A percentile compares a stretch with the other conserved stretches of the same genome.
These are phyloP conservation scores for Brassica juncea DNA, from an alignment of 345 rosid species.

Conservation along the genomic window DNA sequence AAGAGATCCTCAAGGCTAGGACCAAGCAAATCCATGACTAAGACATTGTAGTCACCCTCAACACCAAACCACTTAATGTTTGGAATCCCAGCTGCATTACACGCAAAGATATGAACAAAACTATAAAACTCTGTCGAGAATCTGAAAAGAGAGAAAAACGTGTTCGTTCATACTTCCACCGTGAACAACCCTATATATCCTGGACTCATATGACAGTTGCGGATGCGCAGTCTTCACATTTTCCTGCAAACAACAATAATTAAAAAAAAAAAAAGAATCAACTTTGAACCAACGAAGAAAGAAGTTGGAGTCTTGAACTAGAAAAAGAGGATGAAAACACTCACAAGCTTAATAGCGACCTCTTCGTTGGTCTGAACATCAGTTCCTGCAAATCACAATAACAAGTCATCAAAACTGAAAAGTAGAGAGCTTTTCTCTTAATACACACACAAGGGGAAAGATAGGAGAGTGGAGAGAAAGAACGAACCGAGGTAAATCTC, in stretches of 20 bases:
- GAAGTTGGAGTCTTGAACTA: neutral
- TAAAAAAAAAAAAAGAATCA: neutral
- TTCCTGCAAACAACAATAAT: slow-evolving; percentile 51
- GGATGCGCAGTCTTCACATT: slow-evolving; percentile 89
- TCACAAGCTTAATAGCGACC: slow-evolving; percentile 94
- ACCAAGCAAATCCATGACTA: slow-evolving; percentile 96
- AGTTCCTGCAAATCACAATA: slow-evolving; percentile 55
- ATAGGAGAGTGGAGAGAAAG: neutral
- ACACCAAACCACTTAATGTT: slow-evolving; percentile 88
- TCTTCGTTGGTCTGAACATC: slow-evolving; percentile 87
- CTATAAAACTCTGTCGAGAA: neutral
- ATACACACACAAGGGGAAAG: neutral
- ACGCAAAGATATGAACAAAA: neutral
- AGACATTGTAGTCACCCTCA: slow-evolving; percentile 91
- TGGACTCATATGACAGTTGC: slow-evolving; percentile 76
- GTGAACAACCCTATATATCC: slow-evolving; percentile 76
- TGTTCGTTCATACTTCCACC: slow-evolving; percentile 72
- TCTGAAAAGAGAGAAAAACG: neutral
- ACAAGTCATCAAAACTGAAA: neutral
- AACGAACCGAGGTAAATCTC: slow-evolving; percentile 88
- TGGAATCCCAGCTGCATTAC: slow-evolving; percentile 84
- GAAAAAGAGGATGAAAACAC: slow-evolving; percentile 35
- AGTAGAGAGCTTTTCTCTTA: neutral
- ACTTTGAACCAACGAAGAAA: neutral
- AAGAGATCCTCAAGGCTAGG: slow-evolving; percentile 97